Evolutionary conservation across 2,329 filamentous ascomycete genomes (phyloP), one percentile per base, ranked within the genome.

Genomic region (Tolypocladium amazonense): DNA sequence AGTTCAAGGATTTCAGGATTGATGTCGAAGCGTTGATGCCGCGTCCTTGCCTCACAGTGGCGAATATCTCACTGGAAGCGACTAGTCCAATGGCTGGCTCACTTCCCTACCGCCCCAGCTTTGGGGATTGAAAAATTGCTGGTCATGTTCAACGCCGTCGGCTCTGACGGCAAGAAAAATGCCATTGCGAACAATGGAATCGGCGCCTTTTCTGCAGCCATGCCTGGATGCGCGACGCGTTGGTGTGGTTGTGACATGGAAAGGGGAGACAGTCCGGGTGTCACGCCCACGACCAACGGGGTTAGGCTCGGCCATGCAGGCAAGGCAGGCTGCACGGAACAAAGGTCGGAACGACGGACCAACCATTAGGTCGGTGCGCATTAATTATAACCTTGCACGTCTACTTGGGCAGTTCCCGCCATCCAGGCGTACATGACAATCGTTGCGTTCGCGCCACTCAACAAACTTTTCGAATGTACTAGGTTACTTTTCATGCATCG

Each of bases 61-160:
- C 57, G 56, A 53, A 8, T 47, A 54, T 20, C 61, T 63, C 66
- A 68, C 66, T 58, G 61, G 66, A 70, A 67, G 67, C 66, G 63
- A 63, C 56, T 54, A 54, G 58, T 59, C 56, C 55, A 30, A n/a
- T 57, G 60, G 63, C 63, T 57, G 60, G 63, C 63, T 75, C 77
- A 82, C 68, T 78, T 67, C 65, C 66, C 69, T 63, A 66, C 67
- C 62, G 80, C 79, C 80, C 79, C 79, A 65, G 62, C 79, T 68
- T 79, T 81, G 79, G 80, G 80, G 79, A 73, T 81, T 76, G 77
- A 71, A 69, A 72, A 38, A 59, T 59, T 55, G 62, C 56, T 57
- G 62, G 53, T 56, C 57, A 63, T 64, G 65, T 65, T 60, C 62
- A 61, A 54, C 52, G 63, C 64, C 65, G 67, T 65, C 61, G 58